Evolutionary conservation across 73 alveolate genomes (phyloP), one percentile per base, ranked within the genome.

Genomic region (Diophrys sp.): DNA sequence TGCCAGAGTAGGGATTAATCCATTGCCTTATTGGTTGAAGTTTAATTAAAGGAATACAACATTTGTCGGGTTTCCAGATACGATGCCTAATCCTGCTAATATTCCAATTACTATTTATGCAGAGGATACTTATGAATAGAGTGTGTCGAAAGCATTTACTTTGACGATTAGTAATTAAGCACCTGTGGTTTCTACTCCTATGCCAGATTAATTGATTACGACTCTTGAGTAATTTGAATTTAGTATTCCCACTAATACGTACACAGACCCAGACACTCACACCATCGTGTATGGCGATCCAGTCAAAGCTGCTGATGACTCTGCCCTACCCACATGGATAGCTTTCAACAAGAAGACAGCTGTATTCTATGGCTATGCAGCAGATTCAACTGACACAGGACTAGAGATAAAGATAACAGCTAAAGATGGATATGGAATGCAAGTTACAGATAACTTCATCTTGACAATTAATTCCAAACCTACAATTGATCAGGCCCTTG

Each of bases 231-330:
- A 33, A 11, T 71, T 71, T 71, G 62, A 30, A 1, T 30, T 28
- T 32, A 31, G 33, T 23, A 71, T 71, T 14, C 79, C 79, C 8
- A 29, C 79, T 29, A 33, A 23, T 2, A 33, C 79, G 2, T 71
- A 30, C 34, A 29, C 79, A 1, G 79, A 71, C 32, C 69, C 79
- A 1, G 56, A 71, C 53, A 25, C 73, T 1, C 56, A 73, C 54
- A 32, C 81, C 1, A 33, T 73, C 14, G 25, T 31, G 14, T 73
- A 73, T 73, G 68, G 18, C 18, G 62, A 44, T 5, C 62, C 62
- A 11, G 18, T 5, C 18, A 5, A 44, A 44, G 18, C 18, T 44
- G 18, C 5, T 11, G 62, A 5, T 44, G 62, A 44, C 18, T 44
- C 62, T 11, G 62, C 62, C 62, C n/a, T 11, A 11, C 18, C 18